phyloP scores from a whole-genome alignment of 441 rosid genomes.

The Pelargonium myrrhifolium region DNA sequence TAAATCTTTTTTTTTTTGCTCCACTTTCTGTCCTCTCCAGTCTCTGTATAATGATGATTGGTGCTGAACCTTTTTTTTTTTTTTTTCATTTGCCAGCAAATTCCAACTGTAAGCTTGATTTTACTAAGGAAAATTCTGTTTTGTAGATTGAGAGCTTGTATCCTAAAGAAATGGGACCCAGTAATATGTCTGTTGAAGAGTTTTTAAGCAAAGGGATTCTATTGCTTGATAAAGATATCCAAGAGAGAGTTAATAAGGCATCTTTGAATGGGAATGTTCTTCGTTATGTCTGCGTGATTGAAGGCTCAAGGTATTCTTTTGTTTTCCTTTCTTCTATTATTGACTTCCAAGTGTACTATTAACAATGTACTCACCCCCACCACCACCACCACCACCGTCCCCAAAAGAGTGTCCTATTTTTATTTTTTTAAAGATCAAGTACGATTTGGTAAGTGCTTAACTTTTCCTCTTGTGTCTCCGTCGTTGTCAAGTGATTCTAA shows the following conservation, averaged over 20 bases:
- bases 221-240: slow-evolving; percentile 53
- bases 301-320: slow-evolving; percentile 57
- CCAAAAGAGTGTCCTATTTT: too few relatives aligned
- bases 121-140: slow-evolving; percentile 14
- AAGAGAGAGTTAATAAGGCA: slow-evolving; percentile 67
- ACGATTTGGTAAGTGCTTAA: too few relatives aligned
- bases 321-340: neutral
- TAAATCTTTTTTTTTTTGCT: neutral
- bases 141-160: slow-evolving; percentile 81
- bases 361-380: too few relatives aligned
- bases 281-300: slow-evolving; percentile 82
- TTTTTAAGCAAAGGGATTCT: slow-evolving; percentile 51
- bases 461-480: too few relatives aligned
- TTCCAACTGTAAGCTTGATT: neutral
- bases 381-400: too few relatives aligned
- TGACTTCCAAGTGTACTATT: too few relatives aligned
- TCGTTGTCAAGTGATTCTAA: too few relatives aligned
- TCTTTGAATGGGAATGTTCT: slow-evolving; percentile 64
- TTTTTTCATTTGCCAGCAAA: neutral
- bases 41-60: neutral
- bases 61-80: neutral
- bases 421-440: too few relatives aligned
- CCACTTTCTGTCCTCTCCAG: neutral
- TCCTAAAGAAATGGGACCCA: slow-evolving; percentile 72
- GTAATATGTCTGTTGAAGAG: slow-evolving; percentile 58